These are phyloP conservation scores for Aureobasidium leucospermi DNA, from an alignment of 2,329 filamentous ascomycete genomes.

Conservation along the genomic window DNA sequence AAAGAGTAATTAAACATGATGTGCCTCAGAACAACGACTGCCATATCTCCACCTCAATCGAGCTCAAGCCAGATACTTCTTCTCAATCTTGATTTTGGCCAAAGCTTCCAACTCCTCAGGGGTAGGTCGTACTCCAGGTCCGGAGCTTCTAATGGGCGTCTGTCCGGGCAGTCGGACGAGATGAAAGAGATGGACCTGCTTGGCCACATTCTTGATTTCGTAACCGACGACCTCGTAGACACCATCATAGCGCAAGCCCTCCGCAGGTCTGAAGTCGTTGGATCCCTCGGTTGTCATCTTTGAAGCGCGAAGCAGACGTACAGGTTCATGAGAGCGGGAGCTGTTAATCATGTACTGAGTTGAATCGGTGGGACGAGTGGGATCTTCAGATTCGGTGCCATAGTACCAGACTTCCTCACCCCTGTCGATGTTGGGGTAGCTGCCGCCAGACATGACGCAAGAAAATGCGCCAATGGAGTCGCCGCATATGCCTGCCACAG, in stretches of 20 bases:
- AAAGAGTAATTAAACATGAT: no score
- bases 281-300: conserved; percentile 28
- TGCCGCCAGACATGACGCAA: conserved; percentile 45
- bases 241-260: conserved; percentile 52
- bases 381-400: conserved; percentile 38
- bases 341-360: conserved; percentile 41
- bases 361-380: conserved; percentile 26
- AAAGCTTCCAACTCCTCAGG: conserved; percentile 16
- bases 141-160: conserved; percentile 39
- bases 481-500: conserved; percentile 44
- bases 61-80: conserved; percentile 11
- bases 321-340: conserved; percentile 28
- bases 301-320: conserved; percentile 46
- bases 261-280: conserved; percentile 36
- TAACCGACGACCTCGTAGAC: conserved; percentile 42
- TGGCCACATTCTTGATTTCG: conserved; percentile 32
- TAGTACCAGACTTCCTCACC: conserved; percentile 46
- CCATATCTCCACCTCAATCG: neutral
- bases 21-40: no score
- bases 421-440: conserved; percentile 44
- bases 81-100: neutral
- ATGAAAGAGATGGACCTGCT: conserved; percentile 42
- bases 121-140: conserved; percentile 38
- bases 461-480: conserved; percentile 43
- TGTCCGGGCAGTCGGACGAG: conserved; percentile 39